Evolutionary conservation across 352 stramenopile species (phyloP).

Genomic region (Globisporangium paddicum): DNA sequence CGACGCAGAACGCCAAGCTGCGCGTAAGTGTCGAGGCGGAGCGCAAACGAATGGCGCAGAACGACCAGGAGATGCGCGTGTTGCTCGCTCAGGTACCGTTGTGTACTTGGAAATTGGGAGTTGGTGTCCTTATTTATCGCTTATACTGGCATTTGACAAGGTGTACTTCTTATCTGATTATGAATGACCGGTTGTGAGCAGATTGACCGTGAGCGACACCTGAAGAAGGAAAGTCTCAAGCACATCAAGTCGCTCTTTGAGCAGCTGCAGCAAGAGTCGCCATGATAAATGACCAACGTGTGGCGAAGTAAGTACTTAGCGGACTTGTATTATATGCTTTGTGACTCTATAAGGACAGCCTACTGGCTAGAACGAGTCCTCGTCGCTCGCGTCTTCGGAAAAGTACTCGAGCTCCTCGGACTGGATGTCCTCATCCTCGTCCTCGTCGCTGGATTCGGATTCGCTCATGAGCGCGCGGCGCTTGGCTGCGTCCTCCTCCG

Average conservation of each 20-base stretch:
- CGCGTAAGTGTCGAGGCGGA: constrained; percentile 39
- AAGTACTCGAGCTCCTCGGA: constrained; percentile 84
- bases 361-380: constrained; percentile 71
- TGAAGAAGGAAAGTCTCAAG: constrained; percentile 63
- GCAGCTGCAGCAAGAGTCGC: constrained; percentile 50
- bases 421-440: constrained; percentile 51
- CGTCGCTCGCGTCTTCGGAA: constrained; percentile 72
- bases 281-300: constrained; percentile 16
- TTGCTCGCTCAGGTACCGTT: constrained; percentile 44
- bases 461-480: constrained; percentile 34
- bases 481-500: constrained; percentile 37
- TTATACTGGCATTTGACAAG: not conserved
- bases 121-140: not conserved
- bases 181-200: constrained; percentile 12
- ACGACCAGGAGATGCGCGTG: constrained; percentile 63
- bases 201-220: constrained; percentile 62
- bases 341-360: not conserved
- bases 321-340: not conserved
- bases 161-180: not conserved
- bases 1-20: constrained; percentile 45
- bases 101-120: not conserved
- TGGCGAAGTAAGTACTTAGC: not conserved
- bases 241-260: constrained; percentile 80
- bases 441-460: constrained; percentile 47
- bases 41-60: constrained; percentile 34